Percentiles rank a stretch among this genome's conserved stretches.
phyloP scores from a whole-genome alignment of 257 asterid genomes.

The Gentiana macrophylla region DNA sequence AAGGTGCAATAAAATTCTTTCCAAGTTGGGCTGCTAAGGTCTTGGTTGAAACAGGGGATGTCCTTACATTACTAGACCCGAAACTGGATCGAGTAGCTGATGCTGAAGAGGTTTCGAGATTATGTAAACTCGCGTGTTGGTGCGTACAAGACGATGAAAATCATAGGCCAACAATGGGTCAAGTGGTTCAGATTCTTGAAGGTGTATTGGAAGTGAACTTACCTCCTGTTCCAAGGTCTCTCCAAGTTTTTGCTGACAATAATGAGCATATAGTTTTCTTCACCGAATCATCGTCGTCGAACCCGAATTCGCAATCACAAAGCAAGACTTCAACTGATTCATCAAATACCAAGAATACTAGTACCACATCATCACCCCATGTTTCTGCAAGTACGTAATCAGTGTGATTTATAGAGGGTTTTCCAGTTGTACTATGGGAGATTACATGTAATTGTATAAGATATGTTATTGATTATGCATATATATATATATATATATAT shows the following conservation, averaged over 20 bases:
- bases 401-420: neutral
- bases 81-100: constrained; percentile 22
- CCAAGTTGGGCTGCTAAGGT: constrained; percentile 28
- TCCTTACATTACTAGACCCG: constrained; percentile 25
- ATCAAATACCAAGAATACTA: constrained; percentile 14
- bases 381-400: constrained; percentile 3
- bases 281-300: constrained; percentile 56
- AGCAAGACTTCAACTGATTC: constrained; percentile 33
- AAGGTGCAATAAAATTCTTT: constrained; percentile 27
- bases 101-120: constrained; percentile 23
- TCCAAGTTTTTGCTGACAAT: constrained; percentile 31
- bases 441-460: neutral
- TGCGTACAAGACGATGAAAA: constrained; percentile 40
- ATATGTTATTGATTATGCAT: too few relatives aligned
- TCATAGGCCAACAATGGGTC: constrained; percentile 38
- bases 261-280: constrained; percentile 51
- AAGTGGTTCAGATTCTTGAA: constrained; percentile 38
- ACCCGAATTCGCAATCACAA: constrained; percentile 33
- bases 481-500: too few relatives aligned
- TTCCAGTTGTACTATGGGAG: neutral
- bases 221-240: constrained; percentile 41
- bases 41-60: constrained; percentile 22
- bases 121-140: constrained; percentile 42
- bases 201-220: constrained; percentile 33
- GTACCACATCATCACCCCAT: constrained; percentile 12